A percentile compares a stretch with the other conserved stretches of the same genome.
Conservation (phyloP, 257 asterid species). For the Scutellaria galericulata region DNA sequence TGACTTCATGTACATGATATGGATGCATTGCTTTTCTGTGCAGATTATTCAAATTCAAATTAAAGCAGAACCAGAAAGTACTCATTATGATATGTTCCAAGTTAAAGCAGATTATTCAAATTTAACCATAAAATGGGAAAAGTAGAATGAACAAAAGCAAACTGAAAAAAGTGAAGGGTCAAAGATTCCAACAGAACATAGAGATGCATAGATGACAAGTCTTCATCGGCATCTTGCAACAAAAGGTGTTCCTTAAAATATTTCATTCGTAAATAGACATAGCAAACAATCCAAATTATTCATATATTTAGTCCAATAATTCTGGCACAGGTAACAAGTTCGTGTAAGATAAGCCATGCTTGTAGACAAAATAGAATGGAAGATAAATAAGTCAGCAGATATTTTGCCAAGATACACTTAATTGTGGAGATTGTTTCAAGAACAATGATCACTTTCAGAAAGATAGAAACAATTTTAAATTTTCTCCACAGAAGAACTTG, state of each 20-base stretch:
- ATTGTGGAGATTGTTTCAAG: constrained; percentile 1
- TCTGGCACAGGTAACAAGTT: constrained; percentile 15
- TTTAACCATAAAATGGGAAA: constrained; percentile 19
- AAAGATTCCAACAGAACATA: constrained; percentile 1
- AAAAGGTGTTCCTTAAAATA: background rate
- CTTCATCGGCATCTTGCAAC: background rate
- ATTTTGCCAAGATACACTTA: background rate
- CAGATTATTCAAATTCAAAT: no score
- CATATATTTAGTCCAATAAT: constrained; percentile 8
- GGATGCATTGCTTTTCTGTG: constrained; percentile 11
- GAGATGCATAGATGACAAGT: constrained; percentile 18
- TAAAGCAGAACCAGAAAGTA: no score
- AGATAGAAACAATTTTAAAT: constrained; percentile 15
- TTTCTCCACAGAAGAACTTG: constrained; percentile 18
- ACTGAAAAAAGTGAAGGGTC: background rate
- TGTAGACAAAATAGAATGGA: constrained; percentile 10
- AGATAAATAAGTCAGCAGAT: background rate
- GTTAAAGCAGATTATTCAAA: background rate
- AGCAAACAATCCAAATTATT: background rate
- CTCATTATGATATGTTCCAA: background rate
- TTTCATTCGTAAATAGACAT: constrained; percentile 13
- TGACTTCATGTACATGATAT: constrained; percentile 15
- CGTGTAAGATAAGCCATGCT: constrained; percentile 2
- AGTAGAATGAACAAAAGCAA: background rate
- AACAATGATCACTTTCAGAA: constrained; percentile 13